A percentile compares a stretch with the other conserved stretches of the same genome.
Evolutionary conservation across 1,139 yeast species (phyloP).

Genomic region (Tardiomyces digboiensis): DNA sequence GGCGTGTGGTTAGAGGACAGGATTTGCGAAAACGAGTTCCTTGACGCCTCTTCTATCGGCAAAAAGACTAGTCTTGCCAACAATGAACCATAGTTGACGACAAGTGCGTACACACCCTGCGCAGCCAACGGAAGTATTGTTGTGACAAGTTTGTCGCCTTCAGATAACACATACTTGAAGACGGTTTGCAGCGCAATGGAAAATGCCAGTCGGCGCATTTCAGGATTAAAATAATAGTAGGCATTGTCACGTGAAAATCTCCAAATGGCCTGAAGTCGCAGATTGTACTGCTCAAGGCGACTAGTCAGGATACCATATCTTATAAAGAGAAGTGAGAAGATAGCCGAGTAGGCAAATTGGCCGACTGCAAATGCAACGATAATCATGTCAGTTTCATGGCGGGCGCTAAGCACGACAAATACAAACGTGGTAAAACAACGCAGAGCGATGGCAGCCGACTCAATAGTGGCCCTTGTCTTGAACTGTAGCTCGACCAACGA

Average conservation of each 20-base stretch:
- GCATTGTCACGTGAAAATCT: slow-evolving; percentile 9
- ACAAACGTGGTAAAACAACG: slow-evolving; percentile 56
- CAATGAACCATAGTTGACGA: slow-evolving; percentile 84
- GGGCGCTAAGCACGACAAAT: slow-evolving; percentile 26
- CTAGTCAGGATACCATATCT: slow-evolving; percentile 6
- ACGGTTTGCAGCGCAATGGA: slow-evolving; percentile 66
- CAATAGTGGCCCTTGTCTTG: slow-evolving; percentile 57
- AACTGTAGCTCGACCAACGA: slow-evolving; percentile 64
- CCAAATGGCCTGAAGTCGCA: slow-evolving; percentile 20
- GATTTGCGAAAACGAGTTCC: slow-evolving; percentile 60
- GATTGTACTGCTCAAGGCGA: neutral
- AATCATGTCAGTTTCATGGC: slow-evolving; percentile 20
- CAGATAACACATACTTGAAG: slow-evolving; percentile 80
- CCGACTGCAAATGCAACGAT: slow-evolving; percentile 69
- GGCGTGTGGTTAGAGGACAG: slow-evolving; percentile 25
- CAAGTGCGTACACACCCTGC: slow-evolving; percentile 83
- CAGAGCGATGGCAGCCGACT: slow-evolving; percentile 44
- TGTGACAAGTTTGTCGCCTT: slow-evolving; percentile 80
- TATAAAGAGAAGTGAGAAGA: slow-evolving; percentile 25
- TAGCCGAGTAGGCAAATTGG: slow-evolving; percentile 56
- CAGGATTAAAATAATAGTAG: slow-evolving; percentile 15
- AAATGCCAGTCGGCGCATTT: slow-evolving; percentile 21
- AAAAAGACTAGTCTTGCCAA: slow-evolving; percentile 75
- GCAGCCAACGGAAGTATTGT: slow-evolving; percentile 61
- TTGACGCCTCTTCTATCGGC: slow-evolving; percentile 83